Evolutionary conservation across 2,329 filamentous ascomycete genomes (phyloP), one percentile per base, ranked within the genome.

Genomic region (Aureobasidium uvarum): DNA sequence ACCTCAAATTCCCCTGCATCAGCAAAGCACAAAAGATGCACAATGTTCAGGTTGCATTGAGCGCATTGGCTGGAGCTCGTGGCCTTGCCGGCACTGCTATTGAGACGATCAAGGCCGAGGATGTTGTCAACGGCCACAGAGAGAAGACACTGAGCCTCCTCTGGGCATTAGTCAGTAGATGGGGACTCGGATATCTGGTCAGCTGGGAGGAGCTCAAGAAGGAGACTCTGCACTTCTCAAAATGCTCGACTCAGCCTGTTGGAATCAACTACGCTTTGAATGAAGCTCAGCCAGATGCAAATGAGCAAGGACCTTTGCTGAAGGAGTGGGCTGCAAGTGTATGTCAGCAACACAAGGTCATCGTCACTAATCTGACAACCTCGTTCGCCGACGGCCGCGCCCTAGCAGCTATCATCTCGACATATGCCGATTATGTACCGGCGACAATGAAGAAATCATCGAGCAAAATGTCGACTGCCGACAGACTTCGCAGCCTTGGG

Each of bases 91-190:
- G 79, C 1, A 77, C 76, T 36, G 73, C 82, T 14, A 72, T 79
- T 6, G 73, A 75, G 25, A 76, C 78, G 39, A 75, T 86, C 41
- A 78, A 75, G 16, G 80, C 85, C 0, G 81, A 84, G 45, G 84
- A 88, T 64, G 82, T 89, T 54, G 84, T 89, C 7, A 81, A 88
- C 69, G 86, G 86, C 2, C 85, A 87, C 69, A 81, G 86, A 10
- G 86, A 89, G 70, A 87, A 85, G 73, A 88, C 85, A 0, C 77
- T 89, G 51, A 81, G 80, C 5, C 76, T 88, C 11, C 77, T 89
- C 5, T 88, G 85, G 85, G 78, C 79, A 3, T 76, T 89, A 25
- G 81, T 88, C 43, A 82, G 83, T 46, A 81, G 81, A 72, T 84
- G 82, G 76, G 85, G 85, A 1, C 74, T 88, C 8, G 73, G 76